Conservation (phyloP, 2,329 filamentous ascomycete genomes). For the Colletotrichum sp. region DNA sequence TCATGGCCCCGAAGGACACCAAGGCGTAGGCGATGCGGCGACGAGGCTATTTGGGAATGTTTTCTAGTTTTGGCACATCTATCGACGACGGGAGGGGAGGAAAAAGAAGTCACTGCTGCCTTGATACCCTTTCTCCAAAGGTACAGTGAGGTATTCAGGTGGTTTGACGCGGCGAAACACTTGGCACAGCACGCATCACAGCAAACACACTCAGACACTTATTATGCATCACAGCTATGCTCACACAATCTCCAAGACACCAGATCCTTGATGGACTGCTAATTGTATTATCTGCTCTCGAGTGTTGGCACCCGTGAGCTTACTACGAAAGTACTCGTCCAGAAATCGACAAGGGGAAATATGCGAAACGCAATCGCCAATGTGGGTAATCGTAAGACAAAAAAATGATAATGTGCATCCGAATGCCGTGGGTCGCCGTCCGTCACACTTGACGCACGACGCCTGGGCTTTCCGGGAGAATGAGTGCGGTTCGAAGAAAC, state of each 20-base stretch:
- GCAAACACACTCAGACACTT: neutral
- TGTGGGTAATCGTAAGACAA: conserved; percentile 9
- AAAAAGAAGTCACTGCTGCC: conserved; percentile 16
- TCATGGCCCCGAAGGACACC: conserved; percentile 22
- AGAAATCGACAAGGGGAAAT: neutral
- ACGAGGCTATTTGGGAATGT: neutral
- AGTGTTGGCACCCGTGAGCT: neutral
- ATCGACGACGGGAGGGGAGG: neutral
- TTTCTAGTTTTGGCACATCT: neutral
- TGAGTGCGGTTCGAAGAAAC: neutral
- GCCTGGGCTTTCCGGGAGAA: neutral
- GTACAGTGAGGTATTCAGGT: conserved; percentile 7
- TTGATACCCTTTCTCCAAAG: conserved; percentile 20
- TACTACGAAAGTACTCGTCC: neutral
- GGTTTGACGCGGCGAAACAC: neutral
- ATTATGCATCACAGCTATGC: neutral
- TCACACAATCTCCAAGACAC: neutral
- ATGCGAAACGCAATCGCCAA: conserved; percentile 14
- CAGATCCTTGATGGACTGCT: neutral
- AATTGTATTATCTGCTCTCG: neutral
- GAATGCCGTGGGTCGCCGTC: neutral
- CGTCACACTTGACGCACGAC: neutral
- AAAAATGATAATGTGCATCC: neutral
- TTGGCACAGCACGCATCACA: neutral
- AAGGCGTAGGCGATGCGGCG: neutral